Base-by-base conservation (phyloP, 2,329 filamentous ascomycete species). In the Penicillium sp. region DNA sequence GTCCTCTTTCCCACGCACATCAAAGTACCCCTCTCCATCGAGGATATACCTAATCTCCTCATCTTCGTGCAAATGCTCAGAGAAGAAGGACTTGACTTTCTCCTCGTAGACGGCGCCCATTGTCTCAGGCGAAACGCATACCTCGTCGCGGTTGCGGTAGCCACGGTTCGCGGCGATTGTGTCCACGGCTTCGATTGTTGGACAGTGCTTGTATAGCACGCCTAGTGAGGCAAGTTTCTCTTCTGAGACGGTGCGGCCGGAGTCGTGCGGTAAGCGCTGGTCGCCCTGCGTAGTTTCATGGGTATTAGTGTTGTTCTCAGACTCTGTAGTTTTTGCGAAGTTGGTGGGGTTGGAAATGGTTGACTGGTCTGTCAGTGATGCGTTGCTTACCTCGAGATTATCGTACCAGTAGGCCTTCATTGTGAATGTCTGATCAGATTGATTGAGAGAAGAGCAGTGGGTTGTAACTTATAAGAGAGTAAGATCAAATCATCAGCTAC, bases 41-140 rank as follows among this genome's bases (percentile, higher is more conserved):
- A 89, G 78, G 59, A 99, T 91, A 65, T 96, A 99, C 40, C 93
- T 80, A 59, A 99, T 99, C 79, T 99, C 93, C 75, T 99, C 93
- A 61, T 99, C 93, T 75, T 99, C 93, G 68, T 99, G 93, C 63
- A 99, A 72, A 70, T 99, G 93, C 78, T 99, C 93, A 62, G 87
- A 71, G 76, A 97, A 99, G 77, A 99, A 99, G 59, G 74, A 82
- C 75, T 89, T 91, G 55, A 99, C 89, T 72, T 97, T 97, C 56
- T 87, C 82, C 73, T 99, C 92, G 75, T 97, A 99, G 37, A 83
- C 74, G 33, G 82, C 87, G 49, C 89, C 90, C 86, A 97, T 89
- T 56, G 83, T 86, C 56, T 84, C 77, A 0, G 91, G 92, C 7
- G 89, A 95, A 18, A 99, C 88, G 52, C 82, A 88, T 69, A 97